Base-by-base conservation (phyloP, 2,329 filamentous ascomycete species). In the Fusarium papillatum region DNA sequence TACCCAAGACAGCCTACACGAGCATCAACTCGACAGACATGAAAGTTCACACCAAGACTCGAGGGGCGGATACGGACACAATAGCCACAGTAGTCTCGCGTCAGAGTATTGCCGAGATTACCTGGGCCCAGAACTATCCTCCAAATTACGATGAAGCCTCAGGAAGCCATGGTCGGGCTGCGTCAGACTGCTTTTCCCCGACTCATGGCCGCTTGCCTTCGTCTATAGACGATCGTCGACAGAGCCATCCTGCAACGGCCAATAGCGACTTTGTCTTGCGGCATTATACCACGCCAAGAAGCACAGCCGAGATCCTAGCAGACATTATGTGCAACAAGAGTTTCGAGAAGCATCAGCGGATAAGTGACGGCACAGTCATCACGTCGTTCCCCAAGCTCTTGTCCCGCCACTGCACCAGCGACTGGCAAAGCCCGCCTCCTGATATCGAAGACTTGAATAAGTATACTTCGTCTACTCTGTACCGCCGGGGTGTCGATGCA, bases 331-430 rank as follows among this genome's bases (percentile, higher is more conserved):
- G 73, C 29, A 70, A 73, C 22, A 76, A 73, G 16, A 73, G 64
- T 38, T 70, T 68, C 13, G 67, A 70, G n/a, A 64, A 70, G 39
- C 69, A 73, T 41, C 62, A 74, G 19, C 73, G 68, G 36, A 65
- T 75, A 6, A 78, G 72, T 31, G 68, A 75, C 38, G 72, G 75
- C 9, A 76, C 78, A 22, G 77, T 77, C n/a, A 82, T 84, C 8
- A 82, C 79, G 3, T 85, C 81, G 13, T 85, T 85, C 62, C 83
- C 83, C 16, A 76, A 78, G 29, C 76, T 85, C 11, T 74, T 71
- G 13, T 77, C 80, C 13, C 80, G 83, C 7, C 79, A 82, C 11
- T 81, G 79, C 48, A 85, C 83, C 1, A 69, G 75, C 13, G 84
- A 84, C 7, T 83, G 81, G 81, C 55, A 80, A n/a, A 80, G 71